A percentile compares a stretch with the other conserved stretches of the same genome.
These are phyloP conservation scores for Hibiscus tridactylites DNA, from an alignment of 345 rosid species.

Conservation along the genomic window DNA sequence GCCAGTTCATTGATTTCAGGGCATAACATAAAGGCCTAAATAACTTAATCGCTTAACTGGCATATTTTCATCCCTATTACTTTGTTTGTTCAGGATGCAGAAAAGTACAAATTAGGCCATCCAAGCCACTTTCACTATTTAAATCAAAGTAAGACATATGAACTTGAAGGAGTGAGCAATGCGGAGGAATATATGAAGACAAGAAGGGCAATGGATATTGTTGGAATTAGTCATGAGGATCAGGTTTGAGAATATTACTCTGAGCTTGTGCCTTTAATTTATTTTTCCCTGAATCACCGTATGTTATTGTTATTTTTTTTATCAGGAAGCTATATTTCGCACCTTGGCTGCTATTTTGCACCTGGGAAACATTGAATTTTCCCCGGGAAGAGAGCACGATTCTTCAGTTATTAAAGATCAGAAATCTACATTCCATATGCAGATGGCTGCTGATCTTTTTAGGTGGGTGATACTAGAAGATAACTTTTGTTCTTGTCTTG, in stretches of 20 bases:
- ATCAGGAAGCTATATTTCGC: constrained; percentile 85
- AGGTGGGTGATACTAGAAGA: constrained; percentile 38
- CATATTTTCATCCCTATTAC: constrained; percentile 1
- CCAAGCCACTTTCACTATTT: constrained; percentile 80
- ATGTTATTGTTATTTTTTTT: constrained; percentile 7
- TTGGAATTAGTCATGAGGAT: constrained; percentile 76
- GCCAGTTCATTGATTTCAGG: not conserved
- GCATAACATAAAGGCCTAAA: not conserved
- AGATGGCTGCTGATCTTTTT: constrained; percentile 81
- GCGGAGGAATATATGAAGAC: constrained; percentile 81
- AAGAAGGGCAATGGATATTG: constrained; percentile 90
- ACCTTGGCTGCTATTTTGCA: constrained; percentile 90
- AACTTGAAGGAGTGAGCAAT: constrained; percentile 73
- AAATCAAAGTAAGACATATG: constrained; percentile 84
- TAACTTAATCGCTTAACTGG: not conserved
- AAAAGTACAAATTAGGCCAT: constrained; percentile 65
- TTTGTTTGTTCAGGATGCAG: constrained; percentile 54
- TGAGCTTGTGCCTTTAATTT: constrained; percentile 8
- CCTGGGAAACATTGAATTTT: constrained; percentile 89
- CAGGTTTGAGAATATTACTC: constrained; percentile 46
- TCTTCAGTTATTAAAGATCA: constrained; percentile 75
- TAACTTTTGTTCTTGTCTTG: constrained; percentile 5
- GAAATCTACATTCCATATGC: constrained; percentile 68
- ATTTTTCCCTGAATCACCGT: constrained; percentile 7
- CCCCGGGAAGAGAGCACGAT: constrained; percentile 89